These are phyloP conservation scores for Talaromyces sp. DNA, from an alignment of 2,329 filamentous ascomycete genomes.

Conservation along the genomic window DNA sequence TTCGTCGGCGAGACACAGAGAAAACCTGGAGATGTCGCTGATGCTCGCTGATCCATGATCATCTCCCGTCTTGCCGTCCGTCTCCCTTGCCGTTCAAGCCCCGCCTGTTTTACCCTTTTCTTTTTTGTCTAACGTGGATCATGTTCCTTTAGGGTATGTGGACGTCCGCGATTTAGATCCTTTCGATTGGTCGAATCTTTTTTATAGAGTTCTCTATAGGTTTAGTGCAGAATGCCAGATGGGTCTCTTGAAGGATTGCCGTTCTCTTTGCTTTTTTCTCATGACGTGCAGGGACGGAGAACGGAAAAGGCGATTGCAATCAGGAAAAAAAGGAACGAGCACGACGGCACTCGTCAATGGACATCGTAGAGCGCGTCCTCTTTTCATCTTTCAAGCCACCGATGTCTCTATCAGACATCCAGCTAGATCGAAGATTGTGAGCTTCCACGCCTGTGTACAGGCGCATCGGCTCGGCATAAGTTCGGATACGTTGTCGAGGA, in stretches of 20 bases:
- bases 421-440: neutral
- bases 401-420: neutral
- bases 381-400: neutral
- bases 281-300: neutral
- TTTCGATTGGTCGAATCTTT: neutral
- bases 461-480: neutral
- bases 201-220: neutral
- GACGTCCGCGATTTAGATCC: neutral
- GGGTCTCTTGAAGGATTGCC: neutral
- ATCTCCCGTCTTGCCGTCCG: neutral
- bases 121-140: neutral
- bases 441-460: neutral
- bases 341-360: neutral
- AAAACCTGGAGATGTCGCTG: neutral
- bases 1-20: neutral
- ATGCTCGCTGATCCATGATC: neutral
- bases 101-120: neutral
- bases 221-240: neutral
- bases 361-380: neutral
- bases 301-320: neutral
- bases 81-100: neutral
- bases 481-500: neutral
- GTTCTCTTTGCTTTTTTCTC: neutral
- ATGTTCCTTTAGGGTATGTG: neutral
- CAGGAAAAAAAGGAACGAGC: neutral